phyloP scores from a whole-genome alignment of 352 stramenopile genomes.

The Pythium phragmiticola region DNA sequence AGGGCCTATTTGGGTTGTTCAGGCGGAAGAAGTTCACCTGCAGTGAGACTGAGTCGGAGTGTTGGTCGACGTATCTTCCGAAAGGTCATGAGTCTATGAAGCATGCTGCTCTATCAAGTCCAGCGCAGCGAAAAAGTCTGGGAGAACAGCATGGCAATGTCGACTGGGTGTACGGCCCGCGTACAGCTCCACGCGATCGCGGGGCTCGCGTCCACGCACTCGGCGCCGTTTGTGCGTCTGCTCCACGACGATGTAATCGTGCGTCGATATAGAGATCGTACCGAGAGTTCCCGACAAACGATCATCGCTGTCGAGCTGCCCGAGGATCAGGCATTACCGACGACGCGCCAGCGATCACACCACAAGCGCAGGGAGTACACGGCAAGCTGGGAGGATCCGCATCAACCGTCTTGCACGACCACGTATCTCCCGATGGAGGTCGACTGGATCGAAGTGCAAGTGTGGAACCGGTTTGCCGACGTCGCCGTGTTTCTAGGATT shows the following conservation, averaged over 20 bases:
- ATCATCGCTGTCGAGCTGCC: conserved; percentile 19
- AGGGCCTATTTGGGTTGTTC: background rate
- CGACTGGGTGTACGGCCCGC: background rate
- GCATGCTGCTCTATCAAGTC: conserved; percentile 7
- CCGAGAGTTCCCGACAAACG: background rate
- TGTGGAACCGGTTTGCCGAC: conserved; percentile 64
- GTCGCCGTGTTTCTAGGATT: conserved; percentile 56
- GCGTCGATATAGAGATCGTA: conserved; percentile 8
- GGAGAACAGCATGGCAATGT: background rate
- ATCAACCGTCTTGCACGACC: background rate
- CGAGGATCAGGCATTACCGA: conserved; percentile 5
- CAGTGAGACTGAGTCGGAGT: background rate
- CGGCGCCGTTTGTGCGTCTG: conserved; percentile 47
- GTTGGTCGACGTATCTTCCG: conserved; percentile 5
- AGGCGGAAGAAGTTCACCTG: background rate
- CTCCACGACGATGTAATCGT: conserved; percentile 35
- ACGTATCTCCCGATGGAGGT: conserved; percentile 30
- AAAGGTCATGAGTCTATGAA: conserved; percentile 8
- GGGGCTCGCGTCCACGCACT: conserved; percentile 44
- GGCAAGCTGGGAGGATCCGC: conserved; percentile 28
- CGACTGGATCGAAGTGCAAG: conserved; percentile 51
- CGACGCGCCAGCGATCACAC: conserved; percentile 26
- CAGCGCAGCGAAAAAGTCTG: background rate
- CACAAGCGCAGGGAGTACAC: conserved; percentile 35
- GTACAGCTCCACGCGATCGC: conserved; percentile 30